Evolutionary conservation across 129 eudicot species (phyloP), one percentile per base, ranked within the genome.

Genomic region (Helichrysum umbraculigerum): DNA sequence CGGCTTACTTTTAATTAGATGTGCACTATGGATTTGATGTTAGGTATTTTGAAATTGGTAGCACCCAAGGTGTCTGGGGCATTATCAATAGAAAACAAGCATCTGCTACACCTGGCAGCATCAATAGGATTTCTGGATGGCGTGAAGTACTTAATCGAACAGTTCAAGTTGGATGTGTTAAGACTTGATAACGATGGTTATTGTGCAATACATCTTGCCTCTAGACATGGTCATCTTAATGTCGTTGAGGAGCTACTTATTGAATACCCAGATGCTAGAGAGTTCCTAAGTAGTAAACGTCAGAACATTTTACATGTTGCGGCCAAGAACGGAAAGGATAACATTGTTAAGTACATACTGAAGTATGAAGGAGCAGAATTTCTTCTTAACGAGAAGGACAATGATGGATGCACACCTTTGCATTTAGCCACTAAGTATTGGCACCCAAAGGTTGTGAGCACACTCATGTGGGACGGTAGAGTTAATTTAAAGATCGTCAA

Each of bases 241-340:
- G 71, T 85, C 0, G 30, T 75, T 62, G 61, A 80, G 56, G 50
- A 8, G 76, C 42, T 87, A 37, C 81, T 85, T 51, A 57, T 70
- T 0, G 63, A 54, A 54, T 72, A 84, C 54, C 83, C 83, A 1
- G 85, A 82, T 42, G 68, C 78, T 0, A 70, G 74, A 72, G 85
- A 82, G 20, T 70, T 85, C 25, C 78, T 85, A 64, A 82, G 71
- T 50, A 5, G 10, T 6, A 61, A 77, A 29, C 79, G 85, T 51
- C 87, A 82, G 15, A 87, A 79, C 73, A 65, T 87, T 9, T 54
- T 87, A 8, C 92, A 87, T n/a, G 73, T 75, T 19, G 81, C 87
- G 44, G 89, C 92, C 41, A 79, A 67, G 58, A 82, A 74, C n/a
- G 92, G 85, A 21, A 85, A 77, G 61, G 25, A 30, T 32, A 65